Evolutionary conservation across 169 alveolate species (phyloP).

Genomic region (Plasmodium sp.): DNA sequence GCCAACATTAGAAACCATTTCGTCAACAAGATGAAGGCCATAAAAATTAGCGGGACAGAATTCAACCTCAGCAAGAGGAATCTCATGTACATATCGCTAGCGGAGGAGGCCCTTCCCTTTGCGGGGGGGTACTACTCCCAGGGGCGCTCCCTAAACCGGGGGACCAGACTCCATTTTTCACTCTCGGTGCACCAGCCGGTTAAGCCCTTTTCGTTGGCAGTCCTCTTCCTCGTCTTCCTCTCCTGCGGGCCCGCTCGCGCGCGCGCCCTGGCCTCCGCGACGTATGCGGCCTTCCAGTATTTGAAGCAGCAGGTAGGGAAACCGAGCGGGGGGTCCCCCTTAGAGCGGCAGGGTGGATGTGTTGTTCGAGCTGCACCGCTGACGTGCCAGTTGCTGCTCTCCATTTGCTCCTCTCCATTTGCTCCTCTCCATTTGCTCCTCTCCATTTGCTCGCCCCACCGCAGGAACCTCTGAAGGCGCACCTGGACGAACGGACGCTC

Average conservation of each 20-base stretch:
- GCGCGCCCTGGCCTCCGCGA: background rate
- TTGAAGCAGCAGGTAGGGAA: conserved; percentile 32
- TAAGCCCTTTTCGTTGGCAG: background rate
- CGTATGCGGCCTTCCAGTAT: conserved; percentile 1
- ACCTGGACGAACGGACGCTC: background rate
- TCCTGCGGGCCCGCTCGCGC: background rate
- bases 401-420: background rate
- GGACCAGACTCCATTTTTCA: background rate
- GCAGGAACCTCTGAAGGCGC: background rate
- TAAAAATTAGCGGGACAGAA: conserved; percentile 19
- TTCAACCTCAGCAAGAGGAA: conserved; percentile 20
- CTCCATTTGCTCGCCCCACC: background rate
- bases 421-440: background rate
- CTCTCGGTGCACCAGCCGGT: background rate
- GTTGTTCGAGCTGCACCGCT: background rate
- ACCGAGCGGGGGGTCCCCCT: no score
- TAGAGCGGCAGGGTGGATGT: no score
- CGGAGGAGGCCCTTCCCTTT: background rate
- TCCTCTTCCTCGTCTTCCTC: conserved; percentile 10
- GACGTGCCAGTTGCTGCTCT: background rate
- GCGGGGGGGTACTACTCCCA: background rate
- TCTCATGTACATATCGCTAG: conserved; percentile 19
- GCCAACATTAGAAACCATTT: conserved; percentile 18
- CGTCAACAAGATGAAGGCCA: conserved; percentile 4
- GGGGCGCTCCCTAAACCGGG: background rate